Percentiles rank a stretch among this genome's conserved stretches.
These are phyloP conservation scores for Fusarium mundagurra DNA, from an alignment of 2,329 filamentous ascomycete genomes.

Conservation along the genomic window DNA sequence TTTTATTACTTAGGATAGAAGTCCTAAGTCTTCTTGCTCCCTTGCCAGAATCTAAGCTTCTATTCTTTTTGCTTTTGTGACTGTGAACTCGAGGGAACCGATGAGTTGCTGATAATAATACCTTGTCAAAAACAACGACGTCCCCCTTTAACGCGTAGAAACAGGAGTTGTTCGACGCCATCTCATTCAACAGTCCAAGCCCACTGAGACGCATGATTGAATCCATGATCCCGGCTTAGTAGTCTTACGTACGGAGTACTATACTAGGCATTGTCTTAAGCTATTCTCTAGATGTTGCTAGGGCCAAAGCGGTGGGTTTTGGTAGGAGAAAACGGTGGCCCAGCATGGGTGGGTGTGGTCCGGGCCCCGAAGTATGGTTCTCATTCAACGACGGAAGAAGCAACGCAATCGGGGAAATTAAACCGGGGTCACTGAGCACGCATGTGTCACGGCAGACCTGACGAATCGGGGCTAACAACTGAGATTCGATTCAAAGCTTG, in stretches of 20 bases:
- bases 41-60: not conserved
- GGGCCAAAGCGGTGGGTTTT: conserved; percentile 3
- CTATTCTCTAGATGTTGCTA: conserved; percentile 8
- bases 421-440: conserved; percentile 11
- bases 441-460: conserved; percentile 11
- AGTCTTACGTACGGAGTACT: not conserved
- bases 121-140: not conserved
- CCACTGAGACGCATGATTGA: not conserved
- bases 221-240: conserved; percentile 27
- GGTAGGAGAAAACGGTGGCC: conserved; percentile 30
- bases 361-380: conserved; percentile 3
- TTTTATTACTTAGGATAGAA: not conserved
- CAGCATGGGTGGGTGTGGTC: conserved; percentile 1
- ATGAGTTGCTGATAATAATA: not conserved
- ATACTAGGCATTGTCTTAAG: not conserved
- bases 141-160: not conserved
- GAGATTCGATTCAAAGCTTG: conserved; percentile 25
- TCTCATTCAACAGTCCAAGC: conserved; percentile 17
- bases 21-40: not conserved
- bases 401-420: conserved; percentile 37
- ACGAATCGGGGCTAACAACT: conserved; percentile 31
- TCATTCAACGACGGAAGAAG: conserved; percentile 22
- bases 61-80: conserved; percentile 13
- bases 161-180: not conserved
- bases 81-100: conserved; percentile 13